Percentiles rank a stretch among this genome's conserved stretches.
Conservation (phyloP, 495 filamentous ascomycete species). For the Penicillium turbatum region DNA sequence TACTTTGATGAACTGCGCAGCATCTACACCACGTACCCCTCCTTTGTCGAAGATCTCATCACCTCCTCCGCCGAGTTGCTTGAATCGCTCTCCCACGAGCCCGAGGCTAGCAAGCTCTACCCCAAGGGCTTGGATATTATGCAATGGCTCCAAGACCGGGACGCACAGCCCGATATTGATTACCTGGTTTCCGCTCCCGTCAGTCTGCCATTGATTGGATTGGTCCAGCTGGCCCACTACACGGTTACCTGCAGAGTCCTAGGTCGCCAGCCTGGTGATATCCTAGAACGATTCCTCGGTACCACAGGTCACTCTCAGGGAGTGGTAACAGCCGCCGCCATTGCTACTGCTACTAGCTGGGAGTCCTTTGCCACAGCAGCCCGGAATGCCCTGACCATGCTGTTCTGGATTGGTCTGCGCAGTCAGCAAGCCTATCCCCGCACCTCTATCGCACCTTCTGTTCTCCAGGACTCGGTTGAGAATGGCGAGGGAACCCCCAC, state of each 20-base stretch:
- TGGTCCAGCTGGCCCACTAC: constrained; percentile 93
- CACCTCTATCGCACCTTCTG: constrained; percentile 85
- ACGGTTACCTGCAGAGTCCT: constrained; percentile 85
- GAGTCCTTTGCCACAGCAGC: constrained; percentile 77
- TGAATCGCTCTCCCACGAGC: constrained; percentile 76
- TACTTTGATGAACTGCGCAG: constrained; percentile 97
- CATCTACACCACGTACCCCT: constrained; percentile 83
- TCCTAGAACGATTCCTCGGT: constrained; percentile 75
- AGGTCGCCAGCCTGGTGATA: constrained; percentile 78
- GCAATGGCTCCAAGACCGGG: constrained; percentile 81
- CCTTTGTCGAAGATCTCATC: constrained; percentile 83
- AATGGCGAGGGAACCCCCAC: constrained; percentile 91
- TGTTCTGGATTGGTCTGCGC: constrained; percentile 99
- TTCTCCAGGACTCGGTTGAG: constrained; percentile 90
- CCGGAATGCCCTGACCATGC: constrained; percentile 74
- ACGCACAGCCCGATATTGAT: constrained; percentile 86
- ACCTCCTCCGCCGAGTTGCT: constrained; percentile 73
- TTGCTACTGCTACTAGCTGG: constrained; percentile 83
- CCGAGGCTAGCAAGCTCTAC: constrained; percentile 89
- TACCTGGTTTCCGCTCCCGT: constrained; percentile 97
- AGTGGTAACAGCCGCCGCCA: constrained; percentile 87
- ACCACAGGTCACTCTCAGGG: constrained; percentile 97
- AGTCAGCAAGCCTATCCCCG: constrained; percentile 96
- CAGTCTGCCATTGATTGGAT: constrained; percentile 91
- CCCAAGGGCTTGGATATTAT: constrained; percentile 92